These are phyloP conservation scores for Cerioporus squamosus DNA, from an alignment of 1,284 basidiomycete genomes.

Conservation along the genomic window DNA sequence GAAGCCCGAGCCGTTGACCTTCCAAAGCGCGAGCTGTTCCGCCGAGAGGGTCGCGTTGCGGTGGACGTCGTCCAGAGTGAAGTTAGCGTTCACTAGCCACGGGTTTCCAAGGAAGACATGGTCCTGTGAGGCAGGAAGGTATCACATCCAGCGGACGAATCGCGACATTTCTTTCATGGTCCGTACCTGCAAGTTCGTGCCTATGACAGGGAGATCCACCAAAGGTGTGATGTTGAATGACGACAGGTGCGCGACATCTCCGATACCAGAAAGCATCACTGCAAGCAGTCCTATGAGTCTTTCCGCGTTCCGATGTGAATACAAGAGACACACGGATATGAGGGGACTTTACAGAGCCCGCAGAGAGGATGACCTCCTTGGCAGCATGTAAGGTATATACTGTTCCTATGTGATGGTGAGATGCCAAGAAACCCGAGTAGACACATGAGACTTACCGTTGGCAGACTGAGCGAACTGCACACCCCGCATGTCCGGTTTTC, in stretches of 20 bases:
- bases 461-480: slow-evolving; percentile 36
- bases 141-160: not conserved
- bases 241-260: slow-evolving; percentile 11
- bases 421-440: not conserved
- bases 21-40: slow-evolving; percentile 19
- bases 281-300: not conserved
- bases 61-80: slow-evolving; percentile 18
- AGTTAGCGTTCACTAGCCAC: slow-evolving; percentile 22
- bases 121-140: slow-evolving; percentile 36
- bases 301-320: too few relatives aligned
- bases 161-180: not conserved
- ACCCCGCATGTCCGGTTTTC: slow-evolving; percentile 29
- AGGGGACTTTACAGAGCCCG: slow-evolving; percentile 31
- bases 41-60: slow-evolving; percentile 15
- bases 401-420: not conserved
- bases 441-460: slow-evolving; percentile 14
- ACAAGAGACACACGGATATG: slow-evolving; percentile 33
- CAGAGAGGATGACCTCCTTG: slow-evolving; percentile 28
- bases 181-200: slow-evolving; percentile 32
- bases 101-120: slow-evolving; percentile 29
- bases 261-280: slow-evolving; percentile 26
- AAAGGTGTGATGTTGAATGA: slow-evolving; percentile 30
- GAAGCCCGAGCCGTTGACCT: slow-evolving; percentile 9
- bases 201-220: slow-evolving; percentile 39
- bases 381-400: slow-evolving; percentile 21